Conservation (phyloP, 2,329 filamentous ascomycete species). For the Fusarium decemcellulare region DNA sequence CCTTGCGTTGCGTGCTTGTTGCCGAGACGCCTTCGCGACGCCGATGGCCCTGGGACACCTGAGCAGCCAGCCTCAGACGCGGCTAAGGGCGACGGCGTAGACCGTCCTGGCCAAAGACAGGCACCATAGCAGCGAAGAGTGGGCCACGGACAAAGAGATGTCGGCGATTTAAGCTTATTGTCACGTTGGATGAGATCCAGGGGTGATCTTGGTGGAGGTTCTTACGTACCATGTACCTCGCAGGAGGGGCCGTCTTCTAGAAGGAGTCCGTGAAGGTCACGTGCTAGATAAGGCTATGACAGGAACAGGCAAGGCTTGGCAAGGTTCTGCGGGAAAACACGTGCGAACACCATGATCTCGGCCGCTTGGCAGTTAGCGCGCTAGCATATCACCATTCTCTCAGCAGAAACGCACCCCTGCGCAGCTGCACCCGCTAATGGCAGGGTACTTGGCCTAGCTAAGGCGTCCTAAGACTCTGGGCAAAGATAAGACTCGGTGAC, state of each 20-base stretch:
- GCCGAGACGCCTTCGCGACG: background rate
- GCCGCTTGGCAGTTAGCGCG: constrained; percentile 18
- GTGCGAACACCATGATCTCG: background rate
- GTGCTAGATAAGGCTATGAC: constrained; percentile 28
- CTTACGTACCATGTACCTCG: constrained; percentile 46
- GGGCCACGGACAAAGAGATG: constrained; percentile 28
- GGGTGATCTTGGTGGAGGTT: constrained; percentile 26
- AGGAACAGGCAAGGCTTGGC: background rate
- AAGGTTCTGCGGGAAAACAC: background rate
- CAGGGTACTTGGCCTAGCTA: constrained; percentile 41
- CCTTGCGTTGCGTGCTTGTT: constrained; percentile 17
- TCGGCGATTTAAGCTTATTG: constrained; percentile 49
- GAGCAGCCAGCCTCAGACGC: constrained; percentile 12
- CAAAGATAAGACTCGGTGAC: constrained; percentile 35
- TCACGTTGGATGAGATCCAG: constrained; percentile 39
- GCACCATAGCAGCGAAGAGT: constrained; percentile 26
- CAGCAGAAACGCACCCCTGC: constrained; percentile 21
- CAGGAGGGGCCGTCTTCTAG: constrained; percentile 40
- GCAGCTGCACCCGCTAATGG: constrained; percentile 23
- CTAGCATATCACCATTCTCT: constrained; percentile 12
- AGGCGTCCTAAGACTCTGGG: constrained; percentile 31
- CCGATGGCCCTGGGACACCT: constrained; percentile 4
- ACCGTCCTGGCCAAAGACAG: constrained; percentile 16
- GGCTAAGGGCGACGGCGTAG: constrained; percentile 35
- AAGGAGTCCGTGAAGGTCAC: constrained; percentile 35